A percentile compares a stretch with the other conserved stretches of the same genome.
Evolutionary conservation across 768 basidiomycete genomes (phyloP).

Genomic region (Kwoniella bestiolae): DNA sequence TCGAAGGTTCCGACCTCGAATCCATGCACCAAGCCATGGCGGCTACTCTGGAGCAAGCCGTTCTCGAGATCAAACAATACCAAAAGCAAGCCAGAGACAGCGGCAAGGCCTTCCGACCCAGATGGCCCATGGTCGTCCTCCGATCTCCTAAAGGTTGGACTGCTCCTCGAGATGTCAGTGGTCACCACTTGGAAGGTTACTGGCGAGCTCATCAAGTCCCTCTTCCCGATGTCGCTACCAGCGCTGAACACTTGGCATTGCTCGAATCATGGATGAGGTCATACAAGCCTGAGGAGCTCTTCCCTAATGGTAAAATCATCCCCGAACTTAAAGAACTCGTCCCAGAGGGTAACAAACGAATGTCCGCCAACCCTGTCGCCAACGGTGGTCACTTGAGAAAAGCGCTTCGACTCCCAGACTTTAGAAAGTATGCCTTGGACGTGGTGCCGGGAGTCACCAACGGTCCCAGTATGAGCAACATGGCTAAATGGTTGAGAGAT

Average conservation of each 20-base stretch:
- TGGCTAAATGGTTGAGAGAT: slow-evolving; percentile 45
- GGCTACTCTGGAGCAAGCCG: slow-evolving; percentile 43
- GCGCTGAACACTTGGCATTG: slow-evolving; percentile 65
- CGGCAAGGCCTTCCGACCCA: slow-evolving; percentile 52
- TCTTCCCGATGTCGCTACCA: slow-evolving; percentile 73
- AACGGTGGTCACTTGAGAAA: slow-evolving; percentile 45
- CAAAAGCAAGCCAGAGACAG: slow-evolving; percentile 48
- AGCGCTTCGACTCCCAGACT: slow-evolving; percentile 40
- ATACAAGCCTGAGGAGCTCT: slow-evolving; percentile 72
- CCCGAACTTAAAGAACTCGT: slow-evolving; percentile 66
- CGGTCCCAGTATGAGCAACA: slow-evolving; percentile 39
- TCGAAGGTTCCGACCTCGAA: slow-evolving; percentile 49
- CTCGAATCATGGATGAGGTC: slow-evolving; percentile 75
- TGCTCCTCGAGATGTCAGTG: slow-evolving; percentile 69
- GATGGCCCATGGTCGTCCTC: slow-evolving; percentile 55
- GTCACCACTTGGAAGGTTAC: slow-evolving; percentile 75
- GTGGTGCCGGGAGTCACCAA: slow-evolving; percentile 42
- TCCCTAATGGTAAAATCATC: slow-evolving; percentile 66
- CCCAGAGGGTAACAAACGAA: slow-evolving; percentile 59
- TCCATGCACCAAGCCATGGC: slow-evolving; percentile 55
- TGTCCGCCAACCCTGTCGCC: slow-evolving; percentile 50
- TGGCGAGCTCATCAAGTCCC: slow-evolving; percentile 89
- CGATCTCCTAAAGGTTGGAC: slow-evolving; percentile 63
- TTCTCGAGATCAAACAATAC: slow-evolving; percentile 45
- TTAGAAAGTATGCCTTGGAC: slow-evolving; percentile 41